phyloP scores from a whole-genome alignment of 169 alveolate genomes.

The Toxoplasma gondii region DNA sequence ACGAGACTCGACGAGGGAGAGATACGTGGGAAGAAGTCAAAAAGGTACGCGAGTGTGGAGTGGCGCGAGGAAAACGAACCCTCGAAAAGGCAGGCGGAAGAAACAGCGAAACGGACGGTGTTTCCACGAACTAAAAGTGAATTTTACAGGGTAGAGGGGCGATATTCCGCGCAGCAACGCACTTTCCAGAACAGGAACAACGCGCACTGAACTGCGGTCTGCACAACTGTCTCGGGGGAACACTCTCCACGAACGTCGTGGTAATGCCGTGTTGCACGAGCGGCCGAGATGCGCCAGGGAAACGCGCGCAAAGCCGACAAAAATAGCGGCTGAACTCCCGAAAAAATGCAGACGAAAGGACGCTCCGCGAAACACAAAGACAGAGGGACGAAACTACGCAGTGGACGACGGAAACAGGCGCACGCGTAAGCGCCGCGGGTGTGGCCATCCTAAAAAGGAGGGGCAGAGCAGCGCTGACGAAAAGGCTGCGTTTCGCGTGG shows the following conservation, averaged over 20 bases:
- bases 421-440: background rate
- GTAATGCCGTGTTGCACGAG: background rate
- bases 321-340: background rate
- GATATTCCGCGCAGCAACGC: background rate
- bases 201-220: conserved; percentile 1
- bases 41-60: background rate
- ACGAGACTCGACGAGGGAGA: background rate
- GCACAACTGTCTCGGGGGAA: background rate
- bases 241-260: background rate
- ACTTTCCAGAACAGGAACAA: background rate
- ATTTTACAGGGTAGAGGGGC: background rate
- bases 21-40: background rate
- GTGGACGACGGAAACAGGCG: conserved; percentile 6
- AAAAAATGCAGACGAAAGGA: background rate
- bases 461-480: background rate
- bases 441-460: background rate
- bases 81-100: background rate
- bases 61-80: background rate
- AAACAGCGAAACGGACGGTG: background rate
- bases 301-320: background rate
- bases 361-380: background rate
- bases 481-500: background rate
- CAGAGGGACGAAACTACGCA: background rate
- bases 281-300: background rate
- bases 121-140: background rate